These are phyloP conservation scores for Cercospora canescens DNA, from an alignment of 2,329 filamentous ascomycete genomes.

Conservation along the genomic window DNA sequence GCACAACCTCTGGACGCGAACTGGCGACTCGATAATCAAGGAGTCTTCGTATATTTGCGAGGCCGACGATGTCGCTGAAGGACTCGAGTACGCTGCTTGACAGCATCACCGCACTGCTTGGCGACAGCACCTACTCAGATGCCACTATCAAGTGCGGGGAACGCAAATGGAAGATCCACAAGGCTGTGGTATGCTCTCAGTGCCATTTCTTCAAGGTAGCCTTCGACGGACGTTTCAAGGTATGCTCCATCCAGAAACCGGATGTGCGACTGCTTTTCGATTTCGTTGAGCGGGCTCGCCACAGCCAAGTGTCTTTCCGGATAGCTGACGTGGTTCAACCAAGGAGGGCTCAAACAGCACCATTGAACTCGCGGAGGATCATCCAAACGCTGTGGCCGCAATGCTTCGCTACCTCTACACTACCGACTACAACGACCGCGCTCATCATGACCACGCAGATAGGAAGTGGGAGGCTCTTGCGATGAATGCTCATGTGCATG, in stretches of 20 bases:
- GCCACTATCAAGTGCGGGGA: conserved; percentile 26
- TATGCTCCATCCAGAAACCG: background rate
- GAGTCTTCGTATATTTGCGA: background rate
- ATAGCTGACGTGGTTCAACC: background rate
- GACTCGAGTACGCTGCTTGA: background rate
- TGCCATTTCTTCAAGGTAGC: conserved; percentile 29
- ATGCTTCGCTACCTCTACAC: conserved; percentile 14
- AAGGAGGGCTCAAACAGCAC: conserved; percentile 1
- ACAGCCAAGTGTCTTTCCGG: background rate
- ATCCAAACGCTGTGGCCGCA: conserved; percentile 12
- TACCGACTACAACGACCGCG: conserved; percentile 6
- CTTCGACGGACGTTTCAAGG: conserved; percentile 25
- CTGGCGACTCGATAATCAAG: background rate
- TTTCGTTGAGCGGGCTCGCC: background rate
- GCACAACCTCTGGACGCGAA: background rate
- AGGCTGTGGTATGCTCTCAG: conserved; percentile 26
- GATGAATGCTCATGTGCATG: conserved; percentile 2
- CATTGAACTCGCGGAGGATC: conserved; percentile 7
- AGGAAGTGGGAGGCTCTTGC: background rate
- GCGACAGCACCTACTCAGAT: conserved; percentile 10
- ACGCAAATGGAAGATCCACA: conserved; percentile 26
- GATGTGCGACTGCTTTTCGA: background rate
- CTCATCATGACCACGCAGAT: background rate
- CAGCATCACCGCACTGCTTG: background rate
- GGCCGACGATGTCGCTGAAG: background rate